Base-by-base conservation (phyloP, 164 flowering plant genomes). In the Saururus chinensis region DNA sequence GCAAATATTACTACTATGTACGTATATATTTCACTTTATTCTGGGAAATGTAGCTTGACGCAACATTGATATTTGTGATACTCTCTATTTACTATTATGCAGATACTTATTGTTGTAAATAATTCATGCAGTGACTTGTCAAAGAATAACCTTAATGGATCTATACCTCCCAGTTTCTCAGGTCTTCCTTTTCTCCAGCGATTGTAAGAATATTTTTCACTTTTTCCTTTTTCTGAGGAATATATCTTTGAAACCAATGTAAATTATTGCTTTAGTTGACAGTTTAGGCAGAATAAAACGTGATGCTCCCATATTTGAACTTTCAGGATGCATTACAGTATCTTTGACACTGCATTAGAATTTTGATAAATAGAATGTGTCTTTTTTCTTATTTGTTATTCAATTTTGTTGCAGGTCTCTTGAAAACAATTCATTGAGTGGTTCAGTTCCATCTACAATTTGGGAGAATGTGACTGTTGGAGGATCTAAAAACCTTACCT, bases 1-100 rank as follows among this genome's bases (percentile, higher is more conserved):
- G 67, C 68, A 16, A 72, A 76, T 57, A 70, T 92, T 61, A 92
- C 92, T 53, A 87, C 92, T 14, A 82, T 88, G 98, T 89, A 84
- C 35, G 88, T 56, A 57, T 37, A 14, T 35, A 14, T 14, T 57
- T 19, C 26, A 57, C 20, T 14, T 19, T 35, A 20, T 16, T 17
- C 26, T 16, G 57, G 19, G 37, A 24, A 20, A 57, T 21, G 23
- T 64, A 37, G 60, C 14, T 60, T 60, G 37, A 23, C 13, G 30
- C 14, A 55, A 22, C 26, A 19, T 22, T 40, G 11, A 59, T 40
- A 59, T 59, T 23, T 59, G 8, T 53, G 45, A n/a, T 51, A 7
- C 35, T 45, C 60, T 56, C 42, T 23, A 51, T 24, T 60, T 14
- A 17, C 23, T 57, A 14, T 37, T 30, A 20, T 51, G 35, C 11